These are phyloP conservation scores for Tolypocladium ovalisporum DNA, from an alignment of 2,329 filamentous ascomycete species.

Conservation along the genomic window DNA sequence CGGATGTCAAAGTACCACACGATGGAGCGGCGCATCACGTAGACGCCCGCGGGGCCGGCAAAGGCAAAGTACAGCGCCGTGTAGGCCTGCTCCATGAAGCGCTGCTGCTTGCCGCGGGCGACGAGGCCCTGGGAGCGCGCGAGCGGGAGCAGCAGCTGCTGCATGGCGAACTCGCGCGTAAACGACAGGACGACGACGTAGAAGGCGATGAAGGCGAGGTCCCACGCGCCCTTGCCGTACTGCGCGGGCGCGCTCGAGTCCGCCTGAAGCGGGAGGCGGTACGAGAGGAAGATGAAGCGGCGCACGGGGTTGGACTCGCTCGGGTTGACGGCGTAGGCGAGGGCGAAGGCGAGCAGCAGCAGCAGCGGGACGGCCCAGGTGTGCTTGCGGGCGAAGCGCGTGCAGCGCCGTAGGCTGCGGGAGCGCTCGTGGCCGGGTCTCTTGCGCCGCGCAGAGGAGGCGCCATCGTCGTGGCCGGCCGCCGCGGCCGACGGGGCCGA, in stretches of 20 bases:
- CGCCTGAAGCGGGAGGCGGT: conserved; percentile 51
- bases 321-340: conserved; percentile 65
- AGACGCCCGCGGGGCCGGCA: conserved; percentile 74
- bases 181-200: conserved; percentile 87
- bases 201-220: conserved; percentile 79
- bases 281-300: conserved; percentile 81
- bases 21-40: conserved; percentile 81
- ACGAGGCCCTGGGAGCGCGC: conserved; percentile 61
- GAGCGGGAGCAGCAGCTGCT: conserved; percentile 69
- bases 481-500: conserved; percentile 38
- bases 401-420: background rate
- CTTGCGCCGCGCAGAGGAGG: conserved; percentile 28
- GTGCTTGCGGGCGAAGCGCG: conserved; percentile 38
- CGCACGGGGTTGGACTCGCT: conserved; percentile 67
- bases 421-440: background rate
- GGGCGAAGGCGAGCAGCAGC: conserved; percentile 51
- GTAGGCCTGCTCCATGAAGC: conserved; percentile 96
- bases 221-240: conserved; percentile 82
- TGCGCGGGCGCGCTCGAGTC: conserved; percentile 39
- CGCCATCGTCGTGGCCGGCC: conserved; percentile 43
- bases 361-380: conserved; percentile 57
- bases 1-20: conserved; percentile 93
- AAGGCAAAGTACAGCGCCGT: conserved; percentile 83
- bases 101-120: conserved; percentile 62
- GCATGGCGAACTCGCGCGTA: conserved; percentile 93